Evolutionary conservation across 805 yeast species (phyloP).

Genomic region (Wickerhamomyces hampshirensis): DNA sequence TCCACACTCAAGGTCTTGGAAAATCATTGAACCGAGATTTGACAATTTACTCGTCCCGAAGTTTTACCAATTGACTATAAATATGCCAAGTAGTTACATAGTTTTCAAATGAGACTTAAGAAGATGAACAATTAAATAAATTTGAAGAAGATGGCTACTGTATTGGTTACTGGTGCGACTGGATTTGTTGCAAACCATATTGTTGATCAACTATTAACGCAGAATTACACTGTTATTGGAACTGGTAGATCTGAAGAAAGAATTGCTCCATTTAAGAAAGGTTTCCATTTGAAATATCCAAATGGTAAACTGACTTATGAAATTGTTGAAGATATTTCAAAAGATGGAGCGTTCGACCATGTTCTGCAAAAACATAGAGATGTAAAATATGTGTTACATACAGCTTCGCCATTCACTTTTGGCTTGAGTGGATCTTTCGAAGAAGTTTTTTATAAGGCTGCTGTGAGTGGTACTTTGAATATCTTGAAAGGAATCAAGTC

Average conservation of each 20-base stretch:
- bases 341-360: constrained; percentile 36
- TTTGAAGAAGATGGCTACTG: too few relatives aligned
- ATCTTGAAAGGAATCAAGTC: constrained; percentile 31
- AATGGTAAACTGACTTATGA: constrained; percentile 32
- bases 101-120: too few relatives aligned
- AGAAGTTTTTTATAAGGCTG: constrained; percentile 47
- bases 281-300: constrained; percentile 24
- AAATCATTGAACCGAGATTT: too few relatives aligned
- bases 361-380: constrained; percentile 39
- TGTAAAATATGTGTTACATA: constrained; percentile 46
- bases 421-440: constrained; percentile 35
- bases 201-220: constrained; percentile 28
- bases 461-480: constrained; percentile 49
- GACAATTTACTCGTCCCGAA: too few relatives aligned
- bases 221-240: constrained; percentile 36
- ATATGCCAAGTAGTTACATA: too few relatives aligned
- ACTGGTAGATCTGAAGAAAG: constrained; percentile 17
- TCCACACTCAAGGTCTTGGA: too few relatives aligned
- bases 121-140: too few relatives aligned
- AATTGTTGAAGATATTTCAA: constrained; percentile 40
- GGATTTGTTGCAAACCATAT: constrained; percentile 43
- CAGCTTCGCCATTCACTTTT: constrained; percentile 46
- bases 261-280: constrained; percentile 25
- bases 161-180: constrained; percentile 41
- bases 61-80: too few relatives aligned